Evolutionary conservation across 139 green algal genomes (phyloP).

Genomic region (Coelastrella sp.): DNA sequence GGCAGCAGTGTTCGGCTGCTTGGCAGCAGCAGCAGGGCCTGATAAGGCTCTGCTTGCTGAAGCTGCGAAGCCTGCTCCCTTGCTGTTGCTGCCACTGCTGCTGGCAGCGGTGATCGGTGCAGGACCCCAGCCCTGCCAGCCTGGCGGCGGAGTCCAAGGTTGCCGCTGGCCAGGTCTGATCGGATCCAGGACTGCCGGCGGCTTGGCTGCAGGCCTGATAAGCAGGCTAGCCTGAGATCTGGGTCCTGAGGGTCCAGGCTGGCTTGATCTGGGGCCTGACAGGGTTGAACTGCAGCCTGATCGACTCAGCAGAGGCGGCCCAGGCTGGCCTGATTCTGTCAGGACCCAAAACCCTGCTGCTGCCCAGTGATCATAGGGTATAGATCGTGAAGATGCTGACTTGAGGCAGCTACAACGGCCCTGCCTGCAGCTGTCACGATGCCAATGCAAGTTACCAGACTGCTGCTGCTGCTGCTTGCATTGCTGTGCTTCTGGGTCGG

Average conservation of each 20-base stretch:
- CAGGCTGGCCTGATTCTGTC: slow-evolving; percentile 17
- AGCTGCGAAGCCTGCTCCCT: background rate
- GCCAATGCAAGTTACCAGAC: background rate
- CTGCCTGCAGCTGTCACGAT: background rate
- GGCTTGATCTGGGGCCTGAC: background rate
- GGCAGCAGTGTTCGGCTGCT: background rate
- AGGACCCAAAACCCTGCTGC: background rate
- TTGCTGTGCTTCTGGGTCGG: background rate
- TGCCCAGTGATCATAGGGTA: background rate
- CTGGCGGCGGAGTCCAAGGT: background rate
- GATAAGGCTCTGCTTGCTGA: background rate
- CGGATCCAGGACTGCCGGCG: background rate
- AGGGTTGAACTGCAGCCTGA: background rate
- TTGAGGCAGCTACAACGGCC: background rate
- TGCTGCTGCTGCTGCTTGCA: background rate
- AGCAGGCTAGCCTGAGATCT: background rate
- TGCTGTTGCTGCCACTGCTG: background rate
- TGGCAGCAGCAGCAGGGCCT: background rate
- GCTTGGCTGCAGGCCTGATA: background rate
- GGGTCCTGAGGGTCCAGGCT: background rate
- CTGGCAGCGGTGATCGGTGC: background rate
- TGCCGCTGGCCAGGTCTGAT: background rate
- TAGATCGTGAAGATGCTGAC: background rate
- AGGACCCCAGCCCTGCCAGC: background rate
- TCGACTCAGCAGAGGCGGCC: background rate